A percentile compares a stretch with the other conserved stretches of the same genome.
These are phyloP conservation scores for Boletus coccyginus DNA, from an alignment of 768 basidiomycete species.

Conservation along the genomic window DNA sequence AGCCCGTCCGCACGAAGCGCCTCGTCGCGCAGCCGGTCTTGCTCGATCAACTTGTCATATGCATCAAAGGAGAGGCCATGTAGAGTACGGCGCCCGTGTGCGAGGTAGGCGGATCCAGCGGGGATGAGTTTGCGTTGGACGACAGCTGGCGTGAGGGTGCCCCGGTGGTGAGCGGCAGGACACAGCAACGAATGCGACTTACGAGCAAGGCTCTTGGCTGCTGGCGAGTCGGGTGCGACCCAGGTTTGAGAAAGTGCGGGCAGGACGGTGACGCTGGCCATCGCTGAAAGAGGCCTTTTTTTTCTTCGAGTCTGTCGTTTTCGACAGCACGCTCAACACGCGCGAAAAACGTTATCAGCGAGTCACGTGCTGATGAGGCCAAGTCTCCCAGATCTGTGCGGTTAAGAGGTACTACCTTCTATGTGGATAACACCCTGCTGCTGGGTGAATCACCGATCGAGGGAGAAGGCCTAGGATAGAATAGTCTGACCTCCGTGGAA, in stretches of 20 bases:
- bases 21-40: constrained; percentile 50
- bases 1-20: constrained; percentile 46
- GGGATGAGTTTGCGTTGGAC: constrained; percentile 63
- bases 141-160: constrained; percentile 16
- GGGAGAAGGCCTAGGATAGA: too few relatives aligned
- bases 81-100: constrained; percentile 71
- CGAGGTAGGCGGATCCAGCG: constrained; percentile 85
- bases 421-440: too few relatives aligned
- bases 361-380: constrained; percentile 15
- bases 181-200: constrained; percentile 7
- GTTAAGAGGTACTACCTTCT: background rate
- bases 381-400: background rate
- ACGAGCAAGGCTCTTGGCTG: constrained; percentile 26
- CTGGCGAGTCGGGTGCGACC: constrained; percentile 13
- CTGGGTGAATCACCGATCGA: too few relatives aligned
- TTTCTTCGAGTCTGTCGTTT: background rate
- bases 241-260: constrained; percentile 27
- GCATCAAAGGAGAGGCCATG: constrained; percentile 80
- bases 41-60: constrained; percentile 66
- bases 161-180: constrained; percentile 5
- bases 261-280: constrained; percentile 26
- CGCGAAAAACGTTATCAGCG: constrained; percentile 1
- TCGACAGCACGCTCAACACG: background rate
- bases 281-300: background rate
- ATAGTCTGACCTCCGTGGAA: too few relatives aligned